Base-by-base conservation (phyloP, 306 rosid genomes). In the Malus sieversii region DNA sequence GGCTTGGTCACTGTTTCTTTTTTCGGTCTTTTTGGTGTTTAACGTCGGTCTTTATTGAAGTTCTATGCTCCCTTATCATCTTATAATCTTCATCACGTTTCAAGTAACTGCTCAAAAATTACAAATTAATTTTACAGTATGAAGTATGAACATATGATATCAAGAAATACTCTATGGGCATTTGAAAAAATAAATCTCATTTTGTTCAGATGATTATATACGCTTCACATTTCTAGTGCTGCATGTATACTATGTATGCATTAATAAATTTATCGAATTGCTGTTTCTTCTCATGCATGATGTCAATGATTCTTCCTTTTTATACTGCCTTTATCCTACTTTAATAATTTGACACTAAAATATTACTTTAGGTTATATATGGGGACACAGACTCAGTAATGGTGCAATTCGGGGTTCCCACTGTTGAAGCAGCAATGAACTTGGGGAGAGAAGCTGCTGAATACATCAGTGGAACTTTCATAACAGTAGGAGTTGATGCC, bases 361-460 rank as follows among this genome's bases (percentile, higher is more conserved):
- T 74, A 60, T 84, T 76, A 69, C 65, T 51, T 74, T 81, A 95
- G 97, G 98, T 95, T 71, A 88, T 95, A 84, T 95, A 95, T 25
- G 98, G 98, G 38, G 98, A 95, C 77, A 95, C 97, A 30, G 98
- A 95, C 84, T 95, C 98, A 4, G 96, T 95, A 70, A 95, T 92
- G 97, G 98, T 92, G 77, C 98, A 95, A 67, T 95, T 95, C 67
- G 98, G 98, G 75, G 97, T 90, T 77, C 76, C 89, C 72, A 20
- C 85, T n/a, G 89, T 95, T 44, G 92, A 90, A 71, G 91, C 78
- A 78, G 93, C 97, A 78, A 95, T 95, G 98, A 76, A 32, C 53
- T 74, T 95, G 84, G 98, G 98, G 73, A 90, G 92, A 83, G 96
- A 95, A 84, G 98, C 98, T 72, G 98, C 98, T 67, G 98, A 90